Conservation (phyloP, 139 green algal species). For the Chlamydomonas sphaeroides region DNA sequence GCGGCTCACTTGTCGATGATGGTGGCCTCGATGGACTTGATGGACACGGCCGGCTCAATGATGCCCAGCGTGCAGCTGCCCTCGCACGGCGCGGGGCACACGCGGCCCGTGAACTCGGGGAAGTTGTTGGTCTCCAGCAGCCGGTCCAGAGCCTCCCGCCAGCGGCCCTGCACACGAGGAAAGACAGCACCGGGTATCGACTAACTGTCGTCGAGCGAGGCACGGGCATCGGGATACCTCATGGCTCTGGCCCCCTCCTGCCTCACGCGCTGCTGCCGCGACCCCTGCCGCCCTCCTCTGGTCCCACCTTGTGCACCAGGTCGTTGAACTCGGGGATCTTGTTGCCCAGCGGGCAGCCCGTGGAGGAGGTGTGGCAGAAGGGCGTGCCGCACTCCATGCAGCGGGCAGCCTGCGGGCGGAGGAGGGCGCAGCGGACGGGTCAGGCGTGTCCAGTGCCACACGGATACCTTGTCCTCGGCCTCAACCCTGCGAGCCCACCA, state of each 20-base stretch:
- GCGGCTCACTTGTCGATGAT: constrained; percentile 93
- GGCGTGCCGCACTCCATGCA: constrained; percentile 98
- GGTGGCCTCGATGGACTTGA: constrained; percentile 95
- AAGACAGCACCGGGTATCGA: too few relatives aligned
- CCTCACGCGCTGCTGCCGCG: too few relatives aligned
- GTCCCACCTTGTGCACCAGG: constrained; percentile 94
- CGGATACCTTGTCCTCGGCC: too few relatives aligned
- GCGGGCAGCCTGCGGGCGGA: constrained; percentile 90
- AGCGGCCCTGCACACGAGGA: too few relatives aligned
- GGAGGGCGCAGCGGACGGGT: too few relatives aligned
- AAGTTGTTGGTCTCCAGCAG: constrained; percentile 99
- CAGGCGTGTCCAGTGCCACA: too few relatives aligned
- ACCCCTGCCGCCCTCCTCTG: too few relatives aligned
- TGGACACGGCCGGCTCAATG: constrained; percentile 96
- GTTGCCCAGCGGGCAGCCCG: constrained; percentile 94
- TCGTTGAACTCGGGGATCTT: constrained; percentile 98
- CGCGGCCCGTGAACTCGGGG: constrained; percentile 95
- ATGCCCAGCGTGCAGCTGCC: constrained; percentile 96
- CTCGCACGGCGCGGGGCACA: constrained; percentile 96
- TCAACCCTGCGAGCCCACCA: too few relatives aligned
- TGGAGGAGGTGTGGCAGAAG: constrained; percentile 90
- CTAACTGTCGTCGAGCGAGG: neutral
- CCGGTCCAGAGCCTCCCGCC: constrained; percentile 90
- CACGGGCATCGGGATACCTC: neutral
- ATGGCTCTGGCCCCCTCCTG: too few relatives aligned